These are phyloP conservation scores for Phytopythium kandeliae DNA, from an alignment of 352 stramenopile genomes.

Conservation along the genomic window DNA sequence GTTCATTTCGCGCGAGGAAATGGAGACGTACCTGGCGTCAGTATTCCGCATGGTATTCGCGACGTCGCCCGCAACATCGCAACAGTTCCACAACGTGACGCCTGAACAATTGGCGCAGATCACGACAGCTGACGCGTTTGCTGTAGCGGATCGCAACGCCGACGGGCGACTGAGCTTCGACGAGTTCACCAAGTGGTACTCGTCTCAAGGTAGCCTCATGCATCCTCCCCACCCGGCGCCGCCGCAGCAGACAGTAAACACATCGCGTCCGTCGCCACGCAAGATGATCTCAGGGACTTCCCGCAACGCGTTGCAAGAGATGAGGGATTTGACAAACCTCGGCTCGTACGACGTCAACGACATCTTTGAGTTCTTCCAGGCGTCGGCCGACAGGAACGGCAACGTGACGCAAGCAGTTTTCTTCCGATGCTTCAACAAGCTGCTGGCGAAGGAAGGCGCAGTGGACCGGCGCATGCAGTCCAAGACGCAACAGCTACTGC, in stretches of 20 bases:
- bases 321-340: conserved; percentile 78
- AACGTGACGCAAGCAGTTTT: conserved; percentile 64
- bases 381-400: conserved; percentile 53
- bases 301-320: conserved; percentile 52
- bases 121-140: conserved; percentile 72
- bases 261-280: background rate
- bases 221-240: background rate
- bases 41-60: conserved; percentile 83
- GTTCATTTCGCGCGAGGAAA: conserved; percentile 75
- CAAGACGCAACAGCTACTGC: conserved; percentile 44
- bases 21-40: conserved; percentile 82
- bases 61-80: conserved; percentile 35
- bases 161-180: conserved; percentile 70
- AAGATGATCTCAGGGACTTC: conserved; percentile 21
- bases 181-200: conserved; percentile 86
- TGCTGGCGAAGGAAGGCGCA: conserved; percentile 43
- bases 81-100: conserved; percentile 44
- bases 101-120: conserved; percentile 62
- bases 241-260: background rate
- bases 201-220: conserved; percentile 14
- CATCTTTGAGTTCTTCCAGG: conserved; percentile 84
- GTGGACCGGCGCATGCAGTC: conserved; percentile 30
- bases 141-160: conserved; percentile 44
- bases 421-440: conserved; percentile 82
- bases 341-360: conserved; percentile 80